Evolutionary conservation across 2,329 filamentous ascomycete genomes (phyloP), one percentile per base, ranked within the genome.

Genomic region (Penicillium sp.): DNA sequence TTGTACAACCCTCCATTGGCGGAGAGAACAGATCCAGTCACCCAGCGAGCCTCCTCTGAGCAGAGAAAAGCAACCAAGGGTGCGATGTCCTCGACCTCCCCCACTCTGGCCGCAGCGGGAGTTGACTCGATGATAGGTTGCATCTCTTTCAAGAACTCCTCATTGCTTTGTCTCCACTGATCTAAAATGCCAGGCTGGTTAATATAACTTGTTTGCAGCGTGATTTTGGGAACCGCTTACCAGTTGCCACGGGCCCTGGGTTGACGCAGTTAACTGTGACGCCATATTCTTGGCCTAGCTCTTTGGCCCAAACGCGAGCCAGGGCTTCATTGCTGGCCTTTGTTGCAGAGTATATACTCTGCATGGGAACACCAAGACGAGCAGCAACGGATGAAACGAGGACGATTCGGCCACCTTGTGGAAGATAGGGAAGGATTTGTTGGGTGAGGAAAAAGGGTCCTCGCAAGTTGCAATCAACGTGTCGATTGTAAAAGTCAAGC

Each of bases 281-380:
- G 2, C 66, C 66, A 50, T 71, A 70, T 22, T 62, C 59, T 5
- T 59, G 62, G 0, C 66, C 62, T 39, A 71, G 46, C 31, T 72
- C 68, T 5, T 56, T 62, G 5, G 81, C 76, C 84, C 84, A 86
- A 0, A 81, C 81, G 18, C 84, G 75, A n/a, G 84, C 86, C 81
- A 86, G 84, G 36, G 81, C 79, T 67, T 87, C 84, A 8, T 86
- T 68, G 0, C 84, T 16, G 3, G 39, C 39, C 16, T 42, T 42
- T 4, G 39, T 21, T 9, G 39, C 16, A 2, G 16, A 9, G 16
- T 42, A 42, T 5, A 24, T 13, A 42, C 7, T 42, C 7, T 21
- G 16, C 16, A 9, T 10, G 2, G 39, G 7, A 24, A 21, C 21
- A 4, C 39, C 39, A 5, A 42, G 16, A 22, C 39, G 39, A 9